These are phyloP conservation scores for Phytophthora palmivora DNA, from an alignment of 352 stramenopile genomes.

Conservation along the genomic window DNA sequence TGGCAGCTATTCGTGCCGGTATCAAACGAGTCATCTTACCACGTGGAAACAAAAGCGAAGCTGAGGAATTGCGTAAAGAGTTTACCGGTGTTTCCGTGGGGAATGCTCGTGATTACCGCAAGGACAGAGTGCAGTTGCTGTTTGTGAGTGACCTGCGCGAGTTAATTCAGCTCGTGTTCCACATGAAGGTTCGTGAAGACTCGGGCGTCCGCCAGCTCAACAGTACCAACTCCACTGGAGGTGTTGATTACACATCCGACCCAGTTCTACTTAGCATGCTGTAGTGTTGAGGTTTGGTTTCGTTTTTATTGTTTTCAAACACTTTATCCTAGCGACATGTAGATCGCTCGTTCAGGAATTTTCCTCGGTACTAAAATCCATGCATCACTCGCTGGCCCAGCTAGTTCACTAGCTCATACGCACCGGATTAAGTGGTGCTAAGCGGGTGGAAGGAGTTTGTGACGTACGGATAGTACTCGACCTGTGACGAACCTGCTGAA, in stretches of 20 bases:
- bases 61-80: constrained; percentile 71
- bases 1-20: constrained; percentile 85
- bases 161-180: constrained; percentile 72
- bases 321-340: constrained; percentile 17
- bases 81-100: constrained; percentile 43
- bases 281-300: constrained; percentile 27
- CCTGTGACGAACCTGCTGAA: constrained; percentile 58
- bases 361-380: constrained; percentile 14
- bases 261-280: constrained; percentile 60
- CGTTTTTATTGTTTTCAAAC: constrained; percentile 29
- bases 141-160: constrained; percentile 79
- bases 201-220: constrained; percentile 21
- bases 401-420: constrained; percentile 5
- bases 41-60: constrained; percentile 76
- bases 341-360: constrained; percentile 10
- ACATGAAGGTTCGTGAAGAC: constrained; percentile 64
- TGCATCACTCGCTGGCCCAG: constrained; percentile 12
- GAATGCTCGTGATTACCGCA: constrained; percentile 22
- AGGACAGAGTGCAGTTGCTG: constrained; percentile 55
- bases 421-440: constrained; percentile 35
- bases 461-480: constrained; percentile 88
- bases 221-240: constrained; percentile 5
- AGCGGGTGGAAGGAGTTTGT: constrained; percentile 82
- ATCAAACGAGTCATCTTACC: constrained; percentile 87
- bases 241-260: constrained; percentile 31